Evolutionary conservation across 306 rosid species (phyloP), one percentile per base, ranked within the genome.

Genomic region (Prinsepia uniflora): DNA sequence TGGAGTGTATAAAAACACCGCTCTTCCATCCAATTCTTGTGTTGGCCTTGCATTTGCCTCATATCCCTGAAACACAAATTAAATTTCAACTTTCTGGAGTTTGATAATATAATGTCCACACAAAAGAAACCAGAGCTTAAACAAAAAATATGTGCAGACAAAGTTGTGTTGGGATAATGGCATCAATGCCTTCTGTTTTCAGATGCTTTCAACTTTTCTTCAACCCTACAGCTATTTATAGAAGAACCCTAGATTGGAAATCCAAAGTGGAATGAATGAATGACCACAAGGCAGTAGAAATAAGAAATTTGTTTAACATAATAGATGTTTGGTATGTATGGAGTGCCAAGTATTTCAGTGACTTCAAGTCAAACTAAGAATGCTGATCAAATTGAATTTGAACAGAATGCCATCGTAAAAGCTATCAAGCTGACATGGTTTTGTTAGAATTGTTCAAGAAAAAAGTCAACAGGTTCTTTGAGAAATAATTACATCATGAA

Each of bases 21-120:
- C 7, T 77, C 86, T 88, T 80, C 81, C 89, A 48, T 73, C 64
- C 53, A 48, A 57, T 12, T 73, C 47, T 34, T 88, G 97, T 6
- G 67, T 80, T 71, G 96, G 96, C 74, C 97, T 83, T 77, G 96
- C 85, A 81, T 91, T 91, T 52, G 8, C 60, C 80, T 82, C 78
- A 53, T 30, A 88, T 43, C 82, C 89, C 96, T 88, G 76, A 18
- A n/a, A 64, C 50, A 77, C 18, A 60, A 30, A 6, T 17, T 12
- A 43, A 65, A 74, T 10, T 18, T 55, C 54, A 20, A n/a, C n/a
- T n/a, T n/a, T n/a, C n/a, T n/a, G n/a, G n/a, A n/a, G n/a, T n/a
- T n/a, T n/a, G n/a, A n/a, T n/a, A n/a, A n/a, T n/a, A n/a, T n/a
- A n/a, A n/a, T n/a, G n/a, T n/a, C n/a, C n/a, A n/a, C n/a, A n/a